phyloP scores from a whole-genome alignment of 2,329 filamentous ascomycete species.

The Calonectria hawksworthii region DNA sequence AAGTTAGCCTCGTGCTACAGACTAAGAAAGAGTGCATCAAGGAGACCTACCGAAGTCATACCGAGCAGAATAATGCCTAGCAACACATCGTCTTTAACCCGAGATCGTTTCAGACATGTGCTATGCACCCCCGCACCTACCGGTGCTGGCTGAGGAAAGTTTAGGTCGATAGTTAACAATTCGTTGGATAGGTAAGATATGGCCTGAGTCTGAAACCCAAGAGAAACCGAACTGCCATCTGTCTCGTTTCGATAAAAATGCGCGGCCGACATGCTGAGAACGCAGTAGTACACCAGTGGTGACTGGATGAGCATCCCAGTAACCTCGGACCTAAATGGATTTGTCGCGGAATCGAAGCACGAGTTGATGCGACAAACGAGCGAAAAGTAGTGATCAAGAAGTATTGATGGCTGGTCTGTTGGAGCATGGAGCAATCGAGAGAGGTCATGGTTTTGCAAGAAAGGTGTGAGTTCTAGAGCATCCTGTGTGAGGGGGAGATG shows the following conservation, averaged over 20 bases:
- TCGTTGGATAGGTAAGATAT: conserved; percentile 26
- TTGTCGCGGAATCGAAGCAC: conserved; percentile 26
- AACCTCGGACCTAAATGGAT: conserved; percentile 34
- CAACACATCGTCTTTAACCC: conserved; percentile 27
- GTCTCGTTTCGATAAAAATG: conserved; percentile 27
- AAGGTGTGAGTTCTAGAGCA: not conserved
- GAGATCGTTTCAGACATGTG: not conserved
- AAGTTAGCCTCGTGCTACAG: not conserved
- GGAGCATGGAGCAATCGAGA: not conserved
- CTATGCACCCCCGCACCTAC: not conserved
- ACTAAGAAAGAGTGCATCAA: fast-evolving
- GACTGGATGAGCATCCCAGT: conserved; percentile 26
- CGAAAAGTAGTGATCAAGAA: conserved; percentile 33
- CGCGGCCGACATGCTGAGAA: conserved; percentile 35
- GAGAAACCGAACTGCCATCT: not conserved
- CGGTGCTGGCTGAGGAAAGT: not conserved
- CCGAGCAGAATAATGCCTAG: conserved; percentile 31
- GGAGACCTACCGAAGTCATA: conserved; percentile 33
- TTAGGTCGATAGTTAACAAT: not conserved
- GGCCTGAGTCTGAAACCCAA: conserved; percentile 32
- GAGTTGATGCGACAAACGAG: conserved; percentile 29
- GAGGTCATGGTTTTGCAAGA: not conserved
- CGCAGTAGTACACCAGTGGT: conserved; percentile 22
- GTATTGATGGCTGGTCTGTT: conserved; percentile 3
- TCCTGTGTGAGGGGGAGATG: not conserved